Base-by-base conservation (phyloP, 805 yeast species). In the Naumovozyma dairenensis region DNA sequence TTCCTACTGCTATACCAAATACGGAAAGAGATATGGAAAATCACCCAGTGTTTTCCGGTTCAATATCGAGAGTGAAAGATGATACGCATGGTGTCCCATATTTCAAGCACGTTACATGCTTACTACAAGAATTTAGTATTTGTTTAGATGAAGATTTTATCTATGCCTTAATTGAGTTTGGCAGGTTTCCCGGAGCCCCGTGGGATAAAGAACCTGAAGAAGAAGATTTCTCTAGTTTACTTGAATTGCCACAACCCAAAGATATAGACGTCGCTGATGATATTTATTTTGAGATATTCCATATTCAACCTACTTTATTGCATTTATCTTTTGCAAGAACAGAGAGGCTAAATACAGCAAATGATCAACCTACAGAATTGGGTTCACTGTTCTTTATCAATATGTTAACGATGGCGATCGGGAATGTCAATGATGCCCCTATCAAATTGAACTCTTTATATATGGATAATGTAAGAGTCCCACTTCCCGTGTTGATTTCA, bases 341-440 rank as follows among this genome's bases (percentile, higher is more conserved):
- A 0, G 96, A 86, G 48, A 64, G 83, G 36, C 67, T 80, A 21
- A 73, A 76, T 50, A 76, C 72, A 4, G 81, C 74, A 35, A 42
- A 40, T 16, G 13, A 24, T 12, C 8, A 24, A 12, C 26, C 26
- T 24, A 14, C 8, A 7, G 26, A 24, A 12, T 14, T 24, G 8
- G 26, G 26, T 24, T 53, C 87, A 32, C 71, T 79, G 71, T 80
- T 82, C 55, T 74, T 85, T 42, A 66, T 84, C 44, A 85, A 92
- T 54, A 77, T 89, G 25, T 63, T 92, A 39, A 86, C 96, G 0
- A 87, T 89, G 96, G 94, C 98, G 0, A 74, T 92, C 42, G 98
- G 97, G 17, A 92, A 89, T 55, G 83, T 93, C 39, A 89, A 89
- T 53, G 96, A 92, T 57, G 98, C 99, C 0, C 97, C 97, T 1